Base-by-base conservation (phyloP, 768 basidiomycete species). In the Lyophyllum shimeji region DNA sequence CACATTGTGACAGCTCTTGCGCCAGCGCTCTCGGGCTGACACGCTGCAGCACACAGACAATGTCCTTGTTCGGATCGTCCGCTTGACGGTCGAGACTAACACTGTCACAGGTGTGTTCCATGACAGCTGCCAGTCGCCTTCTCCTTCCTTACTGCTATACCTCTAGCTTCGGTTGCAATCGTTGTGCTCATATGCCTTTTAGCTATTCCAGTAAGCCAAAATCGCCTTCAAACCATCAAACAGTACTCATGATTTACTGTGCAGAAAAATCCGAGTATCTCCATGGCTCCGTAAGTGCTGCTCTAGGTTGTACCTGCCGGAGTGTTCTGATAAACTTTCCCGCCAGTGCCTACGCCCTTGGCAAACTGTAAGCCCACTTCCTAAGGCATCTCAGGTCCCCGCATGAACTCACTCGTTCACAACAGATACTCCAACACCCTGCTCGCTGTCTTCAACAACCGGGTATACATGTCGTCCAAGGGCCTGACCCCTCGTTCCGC, bases 11-110 rank as follows among this genome's bases (percentile, higher is more conserved):
- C 18, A 60, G 59, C 51, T 60, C 27, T 25, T 60, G 37, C 54
- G 55, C 20, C 56, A 55, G 23, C 46, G 59, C 42, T 52, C 50
- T 6, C 46, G 52, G 8, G 39, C n/a, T 40, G 55, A 56, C 17
- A n/a, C n/a, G n/a, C 34, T 53, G 21, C 24, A 53, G 37, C 46
- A 56, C 7, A 56, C 59, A 0, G 52, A 60, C 21, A 56, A 49
- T 18, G 45, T 56, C 2, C 29, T 60, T 34, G 47, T 53, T 18
- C 55, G 52, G 3, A 56, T 60, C 7, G 59, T 60, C 11, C 55
- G 59, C 21, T 17, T 60, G 50, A 60, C 59, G 29, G 59, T 60
- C 17, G 59, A 60, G 48, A 60, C 59, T 11, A 60, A 60, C 29
- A 37, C 54, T 9, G 37, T 43, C 23, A 60, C 59, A 4, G 59